Evolutionary conservation across 2,329 filamentous ascomycete species (phyloP).

Genomic region (Sclerotinia spermophila): DNA sequence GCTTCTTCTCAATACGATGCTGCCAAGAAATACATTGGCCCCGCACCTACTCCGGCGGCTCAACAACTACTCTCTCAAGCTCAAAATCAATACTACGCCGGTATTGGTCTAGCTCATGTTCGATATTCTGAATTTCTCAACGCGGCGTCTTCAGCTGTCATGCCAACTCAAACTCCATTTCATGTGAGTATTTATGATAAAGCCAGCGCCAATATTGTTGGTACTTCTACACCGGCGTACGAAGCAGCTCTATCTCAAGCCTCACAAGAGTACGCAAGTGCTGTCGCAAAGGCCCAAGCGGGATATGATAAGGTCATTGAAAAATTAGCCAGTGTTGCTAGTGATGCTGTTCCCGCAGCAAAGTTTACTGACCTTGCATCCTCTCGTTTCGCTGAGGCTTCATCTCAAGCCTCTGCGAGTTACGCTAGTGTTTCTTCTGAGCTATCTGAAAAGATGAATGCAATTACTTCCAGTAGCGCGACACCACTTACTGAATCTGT

Average conservation of each 20-base stretch:
- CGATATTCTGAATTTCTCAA: slow-evolving; percentile 72
- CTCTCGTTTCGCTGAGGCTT: slow-evolving; percentile 43
- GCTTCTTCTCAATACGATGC: slow-evolving; percentile 69
- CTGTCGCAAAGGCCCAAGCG: slow-evolving; percentile 7
- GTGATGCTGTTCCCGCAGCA: slow-evolving; percentile 38
- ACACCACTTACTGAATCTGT: slow-evolving; percentile 51
- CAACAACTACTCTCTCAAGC: slow-evolving; percentile 59
- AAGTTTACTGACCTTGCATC: slow-evolving; percentile 43
- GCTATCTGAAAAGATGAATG: slow-evolving; percentile 34
- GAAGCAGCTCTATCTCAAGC: slow-evolving; percentile 29
- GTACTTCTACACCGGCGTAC: slow-evolving; percentile 27
- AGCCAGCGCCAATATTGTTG: slow-evolving; percentile 28
- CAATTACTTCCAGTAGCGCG: slow-evolving; percentile 43
- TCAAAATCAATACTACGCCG: slow-evolving; percentile 69
- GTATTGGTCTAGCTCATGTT: slow-evolving; percentile 72
- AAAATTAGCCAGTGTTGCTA: slow-evolving; percentile 37
- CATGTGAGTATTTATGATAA: slow-evolving; percentile 37
- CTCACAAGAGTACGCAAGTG: slow-evolving; percentile 30
- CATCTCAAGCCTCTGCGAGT: slow-evolving; percentile 44
- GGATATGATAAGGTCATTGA: slow-evolving; percentile 32
- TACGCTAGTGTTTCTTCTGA: slow-evolving; percentile 59
- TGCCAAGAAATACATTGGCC: slow-evolving; percentile 63
- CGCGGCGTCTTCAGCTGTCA: slow-evolving; percentile 67
- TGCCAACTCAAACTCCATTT: slow-evolving; percentile 54
- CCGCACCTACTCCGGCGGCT: slow-evolving; percentile 48